Base-by-base conservation (phyloP, 2,329 filamentous ascomycete species). In the Fusarium protoensiforme region DNA sequence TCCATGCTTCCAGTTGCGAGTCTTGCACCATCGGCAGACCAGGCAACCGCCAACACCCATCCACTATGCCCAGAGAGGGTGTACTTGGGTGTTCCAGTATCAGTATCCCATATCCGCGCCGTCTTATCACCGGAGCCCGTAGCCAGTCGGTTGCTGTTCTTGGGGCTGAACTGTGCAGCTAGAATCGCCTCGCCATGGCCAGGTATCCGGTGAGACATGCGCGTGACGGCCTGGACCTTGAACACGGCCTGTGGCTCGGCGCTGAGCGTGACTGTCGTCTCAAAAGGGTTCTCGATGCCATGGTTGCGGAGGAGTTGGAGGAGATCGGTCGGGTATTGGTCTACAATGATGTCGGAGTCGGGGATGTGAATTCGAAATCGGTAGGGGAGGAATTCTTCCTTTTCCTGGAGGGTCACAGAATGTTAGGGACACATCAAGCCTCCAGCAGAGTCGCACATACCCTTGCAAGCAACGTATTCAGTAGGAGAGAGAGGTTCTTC, bases 1-100 rank as follows among this genome's bases (percentile, higher is more conserved):
- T 99, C 96, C 91, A 97, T 97, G 79, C 93, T 94, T 65, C 95
- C 96, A 0, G 95, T 98, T 3, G 95, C 96, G 59, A 98, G 89
- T 51, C 92, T 89, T 31, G 88, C 87, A 13, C 93, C 94, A 79
- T 98, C 94, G 0, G 95, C 94, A 16, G 93, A 95, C 91, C 94
- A 98, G 63, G 91, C 90, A 5, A 98, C 94, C 2, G 92, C 94
- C 64, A 98, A 83, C 5, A 98, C 95, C 95, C 95, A 98, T 11
- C 75, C 93, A 3, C 92, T 92, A 82, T 98, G 96, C 1, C 95
- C 95, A 77, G 94, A 93, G 57, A 98, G 84, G 0, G 95, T 98
- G 82, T 93, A 90, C 69, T 94, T 89, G 0, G 95, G 95, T 13
- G 95, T 98, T 56, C 95, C 95, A 0, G 95, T 98, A 78, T 98